Evolutionary conservation across 75 land plant species (phyloP).

Genomic region (Sequoiadendron giganteum): DNA sequence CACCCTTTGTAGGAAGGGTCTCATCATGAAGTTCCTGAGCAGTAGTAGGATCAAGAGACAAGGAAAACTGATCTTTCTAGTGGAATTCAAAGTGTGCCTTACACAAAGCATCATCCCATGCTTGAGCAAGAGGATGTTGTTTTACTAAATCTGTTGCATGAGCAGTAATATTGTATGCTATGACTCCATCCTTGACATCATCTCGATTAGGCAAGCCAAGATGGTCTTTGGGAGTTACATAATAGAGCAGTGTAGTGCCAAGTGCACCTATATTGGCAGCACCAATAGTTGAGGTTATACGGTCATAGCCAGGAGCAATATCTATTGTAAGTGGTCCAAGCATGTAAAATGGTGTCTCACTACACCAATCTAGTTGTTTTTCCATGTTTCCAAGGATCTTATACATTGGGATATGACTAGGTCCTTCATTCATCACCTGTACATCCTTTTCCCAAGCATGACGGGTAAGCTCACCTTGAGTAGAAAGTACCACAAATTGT

Average conservation of each 20-base stretch:
- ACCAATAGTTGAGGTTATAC: conserved; percentile 97
- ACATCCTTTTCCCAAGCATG: conserved; percentile 99
- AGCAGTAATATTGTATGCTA: conserved; percentile 97
- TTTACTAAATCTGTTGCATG: conserved; percentile 99
- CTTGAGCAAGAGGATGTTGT: conserved; percentile 89
- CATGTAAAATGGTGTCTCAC: conserved; percentile 97
- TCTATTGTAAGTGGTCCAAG: conserved; percentile 98
- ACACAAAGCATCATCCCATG: conserved; percentile 97
- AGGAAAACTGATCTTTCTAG: conserved; percentile 98
- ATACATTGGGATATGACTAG: conserved; percentile 95
- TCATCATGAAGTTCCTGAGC: conserved; percentile 95
- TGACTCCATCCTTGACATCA: conserved; percentile 99
- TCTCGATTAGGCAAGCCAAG: conserved; percentile 95
- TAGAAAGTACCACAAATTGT: conserved; percentile 93
- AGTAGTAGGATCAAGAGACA: conserved; percentile 94
- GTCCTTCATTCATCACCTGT: conserved; percentile 99
- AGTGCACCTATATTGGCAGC: conserved; percentile 99
- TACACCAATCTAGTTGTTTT: conserved; percentile 98
- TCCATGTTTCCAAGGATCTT: conserved; percentile 99
- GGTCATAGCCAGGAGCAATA: conserved; percentile 99
- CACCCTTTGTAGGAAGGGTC: conserved; percentile 91
- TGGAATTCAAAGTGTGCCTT: conserved; percentile 97
- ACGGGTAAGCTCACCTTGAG: conserved; percentile 98
- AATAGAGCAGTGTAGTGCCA: conserved; percentile 97
- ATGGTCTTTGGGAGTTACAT: conserved; percentile 98